Evolutionary conservation across 768 basidiomycete genomes (phyloP).

Genomic region (Leucosporidium creatinivorum): DNA sequence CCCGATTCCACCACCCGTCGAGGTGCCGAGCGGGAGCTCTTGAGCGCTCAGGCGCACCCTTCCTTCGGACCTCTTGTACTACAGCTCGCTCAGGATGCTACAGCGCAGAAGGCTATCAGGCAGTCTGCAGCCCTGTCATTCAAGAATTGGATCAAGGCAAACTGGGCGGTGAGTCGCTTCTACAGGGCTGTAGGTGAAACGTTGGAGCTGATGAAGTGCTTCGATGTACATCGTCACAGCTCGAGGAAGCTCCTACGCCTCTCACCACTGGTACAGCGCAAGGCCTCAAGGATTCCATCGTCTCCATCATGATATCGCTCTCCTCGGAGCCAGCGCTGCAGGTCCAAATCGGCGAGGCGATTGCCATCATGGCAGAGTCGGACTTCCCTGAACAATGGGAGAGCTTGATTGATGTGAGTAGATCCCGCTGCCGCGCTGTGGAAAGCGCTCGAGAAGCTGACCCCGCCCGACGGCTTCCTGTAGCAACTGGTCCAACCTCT

Average conservation of each 20-base stretch:
- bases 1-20: slow-evolving; percentile 58
- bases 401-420: slow-evolving; percentile 71
- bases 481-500: slow-evolving; percentile 85
- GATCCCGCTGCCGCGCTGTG: slow-evolving; percentile 40
- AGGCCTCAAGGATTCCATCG: slow-evolving; percentile 64
- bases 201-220: background rate
- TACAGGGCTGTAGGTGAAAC: background rate
- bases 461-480: background rate
- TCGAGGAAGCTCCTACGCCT: slow-evolving; percentile 30
- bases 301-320: slow-evolving; percentile 84
- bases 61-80: slow-evolving; percentile 77
- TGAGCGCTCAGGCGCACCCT: slow-evolving; percentile 58
- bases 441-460: slow-evolving; percentile 1
- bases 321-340: slow-evolving; percentile 50
- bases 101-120: slow-evolving; percentile 61
- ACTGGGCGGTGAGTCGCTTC: slow-evolving; percentile 65
- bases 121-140: slow-evolving; percentile 83
- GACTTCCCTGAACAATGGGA: slow-evolving; percentile 90
- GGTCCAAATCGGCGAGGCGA: slow-evolving; percentile 84
- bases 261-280: slow-evolving; percentile 35
- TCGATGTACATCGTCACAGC: slow-evolving; percentile 13
- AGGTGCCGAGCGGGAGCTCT: slow-evolving; percentile 71
- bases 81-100: slow-evolving; percentile 60
- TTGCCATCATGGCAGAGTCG: slow-evolving; percentile 78
- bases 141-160: slow-evolving; percentile 78